Base-by-base conservation (phyloP, 169 alveolate genomes). In the Neospora caninum region DNA sequence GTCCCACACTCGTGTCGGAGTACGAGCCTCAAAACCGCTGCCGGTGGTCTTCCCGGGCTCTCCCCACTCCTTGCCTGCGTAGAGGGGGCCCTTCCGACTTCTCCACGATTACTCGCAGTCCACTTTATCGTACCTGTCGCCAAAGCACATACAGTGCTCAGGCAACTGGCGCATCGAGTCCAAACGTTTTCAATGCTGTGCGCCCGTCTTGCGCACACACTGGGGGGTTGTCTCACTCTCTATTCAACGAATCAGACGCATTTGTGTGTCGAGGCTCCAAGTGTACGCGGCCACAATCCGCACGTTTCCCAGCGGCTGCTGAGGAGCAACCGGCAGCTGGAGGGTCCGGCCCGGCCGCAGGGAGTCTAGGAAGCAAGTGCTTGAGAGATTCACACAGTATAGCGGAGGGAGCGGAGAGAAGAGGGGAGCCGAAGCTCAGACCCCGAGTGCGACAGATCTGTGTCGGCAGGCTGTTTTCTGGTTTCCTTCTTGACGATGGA, bases 391-490 rank as follows among this genome's bases (percentile, higher is more conserved):
- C 27, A 34, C 6, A 45, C 25, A 22, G 41, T 78, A 9, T 39
- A 9, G 87, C 25, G 45, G 45, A 16, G 1, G 34, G 31, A 78
- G 43, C 87, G 29, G 42, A 34, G 87, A 34, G 87, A 78, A 31
- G 42, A 39, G 29, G 43, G 31, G 43, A 34, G 34, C 45, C 13
- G 25, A 27, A 27, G 53, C 43, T 64, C 13, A 64, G 78, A 64
- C 78, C 78, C 36, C 27, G 43, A 78, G 87, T 78, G 20, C 41
- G 34, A 27, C 89, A 82, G 38, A 82, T 82, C 29, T 82, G 69
- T 45, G 89, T 49, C 89, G 89, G 89, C 70, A 0, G 67, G 36
- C 89, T 82, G 18, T 82, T 82, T n/a, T 82, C 89, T 29, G 89
- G 42, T 4, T 82, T 82, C 38, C 67, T 82, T 20, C 38, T 29